Base-by-base conservation (phyloP, 2,329 filamentous ascomycete species). In the Ceratocystis cacaofunesta region DNA sequence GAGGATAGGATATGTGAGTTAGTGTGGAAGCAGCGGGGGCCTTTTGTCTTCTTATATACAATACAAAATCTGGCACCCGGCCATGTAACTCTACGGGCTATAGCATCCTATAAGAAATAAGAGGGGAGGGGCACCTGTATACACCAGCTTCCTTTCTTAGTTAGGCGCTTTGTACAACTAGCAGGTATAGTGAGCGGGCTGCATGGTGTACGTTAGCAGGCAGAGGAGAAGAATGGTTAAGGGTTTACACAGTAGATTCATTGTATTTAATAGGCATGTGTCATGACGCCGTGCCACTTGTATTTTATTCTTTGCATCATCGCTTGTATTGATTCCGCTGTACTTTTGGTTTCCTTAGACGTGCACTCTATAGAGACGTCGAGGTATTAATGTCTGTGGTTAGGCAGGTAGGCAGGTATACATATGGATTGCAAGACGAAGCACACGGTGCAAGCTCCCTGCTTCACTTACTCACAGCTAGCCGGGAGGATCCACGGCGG, bases 21-120 rank as follows among this genome's bases (percentile, higher is more conserved):
- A 36, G 28, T 3, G 55, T 30, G 6, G 30, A 25, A n/a, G 25
- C 25, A 30, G 61, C 43, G 61, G 61, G 61, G 22, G 50, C 61
- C 36, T 50, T 62, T 62, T 32, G 61, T 22, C 61, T 62, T 62
- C 61, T 62, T 62, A 62, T 62, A 62, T 43, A 10, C 43, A 19
- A 6, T 36, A 50, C 61, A n/a, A 15, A 12, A 5, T 19, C 25
- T 1, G 28, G 61, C 43, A 17, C 17, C 44, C 25, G 46, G 44
- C 61, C 43, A 62, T 62, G 61, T 50, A 30, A 62, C 61, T 30
- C 41, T 50, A 48, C 43, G 12, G 44, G 43, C 55, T 32, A 30
- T 5, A 4, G 1, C 55, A 58, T 58, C 8, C 55, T 58, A 8
- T 36, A 10, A 58, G 15, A 30, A 58, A 17, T 17, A 12, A 58